phyloP scores from a whole-genome alignment of 768 basidiomycete species.

The Kwoniella heveanensis region DNA sequence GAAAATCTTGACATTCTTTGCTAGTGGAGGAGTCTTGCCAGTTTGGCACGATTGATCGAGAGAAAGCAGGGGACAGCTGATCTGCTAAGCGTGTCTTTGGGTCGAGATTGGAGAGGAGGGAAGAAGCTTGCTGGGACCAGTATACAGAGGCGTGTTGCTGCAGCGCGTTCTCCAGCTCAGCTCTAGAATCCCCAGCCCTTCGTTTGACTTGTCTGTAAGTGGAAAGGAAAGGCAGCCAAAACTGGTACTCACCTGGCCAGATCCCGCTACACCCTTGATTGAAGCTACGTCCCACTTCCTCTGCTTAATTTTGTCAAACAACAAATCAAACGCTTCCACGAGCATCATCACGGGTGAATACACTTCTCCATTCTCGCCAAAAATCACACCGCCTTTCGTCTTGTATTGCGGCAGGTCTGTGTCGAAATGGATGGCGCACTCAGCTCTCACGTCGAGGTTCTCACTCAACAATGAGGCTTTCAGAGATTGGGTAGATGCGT shows the following conservation, averaged over 20 bases:
- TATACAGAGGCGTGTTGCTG: conserved; percentile 75
- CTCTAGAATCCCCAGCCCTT: neutral
- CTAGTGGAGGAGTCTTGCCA: conserved; percentile 92
- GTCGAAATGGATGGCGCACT: conserved; percentile 77
- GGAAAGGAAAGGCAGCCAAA: too few species aligned
- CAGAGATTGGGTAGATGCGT: conserved; percentile 74
- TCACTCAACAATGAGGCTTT: conserved; percentile 70
- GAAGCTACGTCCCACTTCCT: conserved; percentile 36
- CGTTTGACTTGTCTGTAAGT: neutral
- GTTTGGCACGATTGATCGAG: conserved; percentile 70
- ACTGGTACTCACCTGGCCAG: conserved; percentile 35
- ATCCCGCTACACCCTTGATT: conserved; percentile 37
- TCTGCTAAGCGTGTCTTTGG: conserved; percentile 61
- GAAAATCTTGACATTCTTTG: conserved; percentile 69
- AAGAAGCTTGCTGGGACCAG: conserved; percentile 67
- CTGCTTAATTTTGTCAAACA: conserved; percentile 61
- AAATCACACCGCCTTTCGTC: conserved; percentile 53
- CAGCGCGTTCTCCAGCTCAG: too few species aligned
- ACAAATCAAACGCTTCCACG: conserved; percentile 79
- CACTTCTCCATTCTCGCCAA: conserved; percentile 66
- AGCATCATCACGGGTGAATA: conserved; percentile 80
- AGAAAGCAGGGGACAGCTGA: conserved; percentile 72
- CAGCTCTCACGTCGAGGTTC: conserved; percentile 65
- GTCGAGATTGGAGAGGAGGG: conserved; percentile 63
- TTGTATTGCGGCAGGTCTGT: conserved; percentile 66